phyloP scores from a whole-genome alignment of 768 basidiomycete genomes.

The Lentinula boryana region DNA sequence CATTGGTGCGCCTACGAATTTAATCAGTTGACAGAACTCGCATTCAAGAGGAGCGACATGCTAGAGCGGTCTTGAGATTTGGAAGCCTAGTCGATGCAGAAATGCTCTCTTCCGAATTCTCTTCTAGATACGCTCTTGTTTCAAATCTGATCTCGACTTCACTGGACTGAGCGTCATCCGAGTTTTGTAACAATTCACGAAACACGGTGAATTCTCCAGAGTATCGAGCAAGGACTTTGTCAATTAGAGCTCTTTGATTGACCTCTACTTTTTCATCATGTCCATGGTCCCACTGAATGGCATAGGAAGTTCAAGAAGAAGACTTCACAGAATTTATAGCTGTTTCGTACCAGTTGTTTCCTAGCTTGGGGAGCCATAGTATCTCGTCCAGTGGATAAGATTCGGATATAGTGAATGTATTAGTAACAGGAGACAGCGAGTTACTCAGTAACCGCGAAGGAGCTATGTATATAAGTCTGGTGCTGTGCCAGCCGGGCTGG shows the following conservation, averaged over 20 bases:
- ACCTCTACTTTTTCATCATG: slow-evolving; percentile 9
- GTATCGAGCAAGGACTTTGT: slow-evolving; percentile 94
- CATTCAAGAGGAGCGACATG: slow-evolving; percentile 20
- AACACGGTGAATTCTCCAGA: slow-evolving; percentile 82
- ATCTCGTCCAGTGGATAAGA: not conserved
- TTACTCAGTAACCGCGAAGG: not conserved
- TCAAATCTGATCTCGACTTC: slow-evolving; percentile 78
- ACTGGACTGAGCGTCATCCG: slow-evolving; percentile 81
- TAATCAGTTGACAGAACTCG: not conserved
- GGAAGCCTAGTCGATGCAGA: slow-evolving; percentile 30
- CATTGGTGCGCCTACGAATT: slow-evolving; percentile 63
- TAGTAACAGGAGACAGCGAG: no score
- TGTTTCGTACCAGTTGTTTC: not conserved
- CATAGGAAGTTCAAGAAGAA: not conserved
- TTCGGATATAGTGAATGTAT: no score
- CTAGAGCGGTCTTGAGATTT: slow-evolving; percentile 59
- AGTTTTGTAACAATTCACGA: slow-evolving; percentile 89
- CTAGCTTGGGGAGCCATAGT: slow-evolving; percentile 1
- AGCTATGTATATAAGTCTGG: not conserved
- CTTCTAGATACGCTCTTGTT: slow-evolving; percentile 44
- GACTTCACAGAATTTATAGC: not conserved
- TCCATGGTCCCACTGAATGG: slow-evolving; percentile 5
- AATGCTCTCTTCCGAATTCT: slow-evolving; percentile 11
- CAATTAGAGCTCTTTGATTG: slow-evolving; percentile 93
- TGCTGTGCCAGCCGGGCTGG: no score